Conservation (phyloP, 331 rosid genomes). For the Acacia pycnantha region DNA sequence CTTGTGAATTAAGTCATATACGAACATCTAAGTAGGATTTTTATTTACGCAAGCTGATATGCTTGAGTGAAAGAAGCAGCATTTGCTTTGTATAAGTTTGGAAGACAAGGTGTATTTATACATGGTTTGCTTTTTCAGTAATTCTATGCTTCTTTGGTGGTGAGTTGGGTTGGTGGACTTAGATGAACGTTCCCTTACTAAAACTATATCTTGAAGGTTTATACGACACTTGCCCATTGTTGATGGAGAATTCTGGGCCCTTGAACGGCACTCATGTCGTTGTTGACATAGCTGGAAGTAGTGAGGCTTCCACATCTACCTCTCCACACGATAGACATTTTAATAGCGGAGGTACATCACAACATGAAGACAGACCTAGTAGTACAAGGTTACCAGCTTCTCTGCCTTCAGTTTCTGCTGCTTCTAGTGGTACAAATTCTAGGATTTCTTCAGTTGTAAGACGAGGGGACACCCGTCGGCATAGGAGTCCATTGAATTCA, state of each 20-base stretch:
- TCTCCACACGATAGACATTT: slow-evolving; percentile 51
- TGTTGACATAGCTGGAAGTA: slow-evolving; percentile 57
- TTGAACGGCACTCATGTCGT: slow-evolving; percentile 44
- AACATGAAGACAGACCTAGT: slow-evolving; percentile 55
- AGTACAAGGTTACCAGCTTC: slow-evolving; percentile 33
- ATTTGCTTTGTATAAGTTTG: slow-evolving; percentile 30
- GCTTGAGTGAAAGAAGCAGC: slow-evolving; percentile 24
- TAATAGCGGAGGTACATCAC: slow-evolving; percentile 40
- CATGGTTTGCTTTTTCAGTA: slow-evolving; percentile 17
- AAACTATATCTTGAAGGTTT: slow-evolving; percentile 49
- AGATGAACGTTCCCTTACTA: slow-evolving; percentile 56
- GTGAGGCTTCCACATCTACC: slow-evolving; percentile 53
- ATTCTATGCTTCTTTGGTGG: slow-evolving; percentile 42
- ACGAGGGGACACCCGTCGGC: slow-evolving; percentile 73
- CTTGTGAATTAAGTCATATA: slow-evolving; percentile 5
- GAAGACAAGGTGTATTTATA: slow-evolving; percentile 29
- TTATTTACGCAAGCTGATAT: slow-evolving; percentile 5
- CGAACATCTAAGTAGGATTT: slow-evolving; percentile 15
- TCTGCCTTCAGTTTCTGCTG: slow-evolving; percentile 44
- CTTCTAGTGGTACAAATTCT: slow-evolving; percentile 58
- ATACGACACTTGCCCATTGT: slow-evolving; percentile 35
- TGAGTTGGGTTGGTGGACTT: slow-evolving; percentile 44
- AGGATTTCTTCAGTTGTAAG: slow-evolving; percentile 61
- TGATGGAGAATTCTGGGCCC: slow-evolving; percentile 65
- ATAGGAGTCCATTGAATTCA: slow-evolving; percentile 86